A percentile compares a stretch with the other conserved stretches of the same genome.
phyloP scores from a whole-genome alignment of 768 basidiomycete genomes.

The Roridomyces roridus region DNA sequence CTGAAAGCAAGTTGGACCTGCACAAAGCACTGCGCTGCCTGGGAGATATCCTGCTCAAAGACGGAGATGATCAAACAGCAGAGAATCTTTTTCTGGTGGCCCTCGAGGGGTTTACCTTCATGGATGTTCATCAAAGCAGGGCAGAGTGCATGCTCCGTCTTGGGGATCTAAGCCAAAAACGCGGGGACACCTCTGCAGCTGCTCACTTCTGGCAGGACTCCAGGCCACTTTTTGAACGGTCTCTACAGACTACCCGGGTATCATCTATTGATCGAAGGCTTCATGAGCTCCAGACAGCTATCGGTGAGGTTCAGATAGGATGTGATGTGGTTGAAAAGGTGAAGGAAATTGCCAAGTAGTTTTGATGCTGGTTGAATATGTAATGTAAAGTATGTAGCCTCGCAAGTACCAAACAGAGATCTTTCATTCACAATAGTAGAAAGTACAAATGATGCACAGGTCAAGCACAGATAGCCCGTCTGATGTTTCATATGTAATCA shows the following conservation, averaged over 20 bases:
- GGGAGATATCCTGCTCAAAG: background rate
- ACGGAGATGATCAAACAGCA: background rate
- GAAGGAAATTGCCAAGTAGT: no score
- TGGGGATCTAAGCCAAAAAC: background rate
- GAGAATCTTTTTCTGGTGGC: background rate
- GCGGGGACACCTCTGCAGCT: background rate
- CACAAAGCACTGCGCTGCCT: conserved; percentile 4
- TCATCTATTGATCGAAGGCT: background rate
- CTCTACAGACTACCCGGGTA: background rate
- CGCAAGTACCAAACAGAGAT: no score
- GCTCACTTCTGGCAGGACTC: background rate
- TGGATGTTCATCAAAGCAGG: background rate
- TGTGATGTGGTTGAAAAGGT: no score
- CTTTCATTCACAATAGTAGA: no score
- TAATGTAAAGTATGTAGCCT: no score
- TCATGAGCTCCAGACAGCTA: no score
- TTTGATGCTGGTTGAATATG: no score
- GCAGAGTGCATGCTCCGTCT: background rate
- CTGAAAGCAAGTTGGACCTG: background rate
- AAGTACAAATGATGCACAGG: no score
- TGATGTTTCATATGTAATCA: no score
- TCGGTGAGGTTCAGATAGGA: no score
- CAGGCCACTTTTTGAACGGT: conserved; percentile 1
- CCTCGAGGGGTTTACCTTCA: background rate
- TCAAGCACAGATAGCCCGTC: no score